A percentile compares a stretch with the other conserved stretches of the same genome.
These are phyloP conservation scores for Heimioporus sp. DNA, from an alignment of 768 basidiomycete genomes.

Conservation along the genomic window DNA sequence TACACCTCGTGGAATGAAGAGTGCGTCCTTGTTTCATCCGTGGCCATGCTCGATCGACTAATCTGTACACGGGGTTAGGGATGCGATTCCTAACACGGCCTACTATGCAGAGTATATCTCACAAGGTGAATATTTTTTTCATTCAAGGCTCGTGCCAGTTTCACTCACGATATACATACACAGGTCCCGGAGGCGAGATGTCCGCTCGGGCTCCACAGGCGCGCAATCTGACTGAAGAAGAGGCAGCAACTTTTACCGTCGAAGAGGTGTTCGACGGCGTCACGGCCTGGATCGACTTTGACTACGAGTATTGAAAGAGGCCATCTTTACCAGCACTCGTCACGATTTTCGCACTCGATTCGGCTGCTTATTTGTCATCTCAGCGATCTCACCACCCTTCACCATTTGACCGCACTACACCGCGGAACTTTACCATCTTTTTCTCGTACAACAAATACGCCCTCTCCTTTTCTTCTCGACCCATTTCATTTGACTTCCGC, in stretches of 20 bases:
- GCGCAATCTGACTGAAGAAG: slow-evolving; percentile 39
- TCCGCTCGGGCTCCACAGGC: slow-evolving; percentile 43
- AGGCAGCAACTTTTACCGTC: slow-evolving; percentile 37
- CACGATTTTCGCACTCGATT: no score
- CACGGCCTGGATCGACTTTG: slow-evolving; percentile 57
- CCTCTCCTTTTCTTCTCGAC: no score
- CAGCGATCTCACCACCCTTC: no score
- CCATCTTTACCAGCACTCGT: no score
- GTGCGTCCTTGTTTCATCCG: slow-evolving; percentile 2
- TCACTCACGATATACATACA: not conserved
- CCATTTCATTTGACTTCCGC: no score
- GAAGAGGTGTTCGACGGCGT: slow-evolving; percentile 48
- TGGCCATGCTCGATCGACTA: not conserved
- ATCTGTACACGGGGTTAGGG: slow-evolving; percentile 35
- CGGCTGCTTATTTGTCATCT: no score
- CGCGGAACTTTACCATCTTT: no score
- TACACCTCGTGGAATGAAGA: slow-evolving; percentile 42
- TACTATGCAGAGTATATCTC: slow-evolving; percentile 61
- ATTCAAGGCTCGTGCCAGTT: not conserved
- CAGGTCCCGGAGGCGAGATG: slow-evolving; percentile 55
- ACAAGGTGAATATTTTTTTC: slow-evolving; percentile 33
- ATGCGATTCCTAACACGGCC: slow-evolving; percentile 51
- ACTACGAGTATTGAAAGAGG: slow-evolving; percentile 31
- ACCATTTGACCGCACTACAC: no score
- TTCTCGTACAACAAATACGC: no score